A percentile compares a stretch with the other conserved stretches of the same genome.
Conservation (phyloP, 169 alveolate species). For the Blepharisma undulans region DNA sequence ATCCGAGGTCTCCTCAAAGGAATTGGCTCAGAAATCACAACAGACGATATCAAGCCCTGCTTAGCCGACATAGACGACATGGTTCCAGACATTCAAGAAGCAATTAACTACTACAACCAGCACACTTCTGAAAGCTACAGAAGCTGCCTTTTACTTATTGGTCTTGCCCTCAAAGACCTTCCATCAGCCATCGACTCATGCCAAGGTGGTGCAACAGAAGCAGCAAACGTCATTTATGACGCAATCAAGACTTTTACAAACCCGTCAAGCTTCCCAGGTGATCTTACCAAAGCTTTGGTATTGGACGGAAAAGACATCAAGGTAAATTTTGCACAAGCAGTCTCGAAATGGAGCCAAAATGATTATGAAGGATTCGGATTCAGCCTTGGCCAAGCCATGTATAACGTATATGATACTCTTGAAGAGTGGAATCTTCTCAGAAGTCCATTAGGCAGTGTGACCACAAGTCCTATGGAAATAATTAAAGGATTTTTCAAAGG, state of each 20-base stretch:
- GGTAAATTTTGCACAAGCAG: neutral
- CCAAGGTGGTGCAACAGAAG: neutral
- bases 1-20: neutral
- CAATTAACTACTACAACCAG: neutral
- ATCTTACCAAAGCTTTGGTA: neutral
- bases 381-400: conserved; percentile 2
- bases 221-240: neutral
- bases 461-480: neutral
- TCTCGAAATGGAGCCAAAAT: neutral
- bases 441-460: neutral
- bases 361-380: conserved; percentile 3
- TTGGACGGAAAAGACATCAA: neutral
- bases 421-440: neutral
- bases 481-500: neutral
- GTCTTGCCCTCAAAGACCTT: neutral
- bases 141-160: neutral
- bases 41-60: neutral
- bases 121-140: neutral
- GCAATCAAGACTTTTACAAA: neutral
- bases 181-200: neutral
- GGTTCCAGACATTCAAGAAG: neutral
- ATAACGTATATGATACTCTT: neutral
- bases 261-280: neutral
- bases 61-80: neutral
- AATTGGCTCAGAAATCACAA: neutral